Evolutionary conservation across 2,329 filamentous ascomycete genomes (phyloP).

Genomic region (Epichloe sp.): DNA sequence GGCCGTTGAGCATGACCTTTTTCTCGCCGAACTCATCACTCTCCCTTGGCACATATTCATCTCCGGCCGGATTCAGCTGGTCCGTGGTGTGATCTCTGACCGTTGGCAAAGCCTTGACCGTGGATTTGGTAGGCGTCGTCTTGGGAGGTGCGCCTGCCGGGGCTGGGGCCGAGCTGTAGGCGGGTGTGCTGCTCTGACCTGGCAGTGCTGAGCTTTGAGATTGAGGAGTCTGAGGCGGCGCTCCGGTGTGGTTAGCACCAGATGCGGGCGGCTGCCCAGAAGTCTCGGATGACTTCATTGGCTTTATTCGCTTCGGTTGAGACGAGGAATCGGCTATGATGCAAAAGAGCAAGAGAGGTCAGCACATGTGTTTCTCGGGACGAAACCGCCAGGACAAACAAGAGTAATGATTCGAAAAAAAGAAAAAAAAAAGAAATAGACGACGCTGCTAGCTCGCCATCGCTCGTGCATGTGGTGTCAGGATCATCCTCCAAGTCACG

Average conservation of each 20-base stretch:
- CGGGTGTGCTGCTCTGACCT: conserved; percentile 26
- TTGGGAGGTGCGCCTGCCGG: conserved; percentile 52
- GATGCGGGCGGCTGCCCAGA: conserved; percentile 39
- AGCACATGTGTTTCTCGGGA: neutral
- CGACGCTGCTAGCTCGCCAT: neutral
- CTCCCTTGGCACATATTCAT: conserved; percentile 91
- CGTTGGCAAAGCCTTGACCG: conserved; percentile 87
- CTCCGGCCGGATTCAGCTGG: conserved; percentile 75
- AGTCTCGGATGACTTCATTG: conserved; percentile 50
- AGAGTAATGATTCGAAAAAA: neutral
- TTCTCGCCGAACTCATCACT: conserved; percentile 87
- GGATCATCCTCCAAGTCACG: conserved; percentile 1
- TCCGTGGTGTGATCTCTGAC: conserved; percentile 96
- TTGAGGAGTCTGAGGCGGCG: conserved; percentile 43
- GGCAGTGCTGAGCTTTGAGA: conserved; percentile 33
- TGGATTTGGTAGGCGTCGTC: conserved; percentile 66
- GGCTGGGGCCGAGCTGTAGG: conserved; percentile 25
- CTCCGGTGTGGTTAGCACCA: conserved; percentile 23
- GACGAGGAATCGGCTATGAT: conserved; percentile 34
- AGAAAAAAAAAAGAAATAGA: neutral
- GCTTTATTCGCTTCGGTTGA: conserved; percentile 43
- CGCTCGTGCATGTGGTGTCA: neutral
- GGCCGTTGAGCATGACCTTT: conserved; percentile 77
- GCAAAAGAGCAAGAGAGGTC: neutral
- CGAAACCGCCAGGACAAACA: neutral